Conservation (phyloP, 352 stramenopile genomes). For the Blastocystis sp. region DNA sequence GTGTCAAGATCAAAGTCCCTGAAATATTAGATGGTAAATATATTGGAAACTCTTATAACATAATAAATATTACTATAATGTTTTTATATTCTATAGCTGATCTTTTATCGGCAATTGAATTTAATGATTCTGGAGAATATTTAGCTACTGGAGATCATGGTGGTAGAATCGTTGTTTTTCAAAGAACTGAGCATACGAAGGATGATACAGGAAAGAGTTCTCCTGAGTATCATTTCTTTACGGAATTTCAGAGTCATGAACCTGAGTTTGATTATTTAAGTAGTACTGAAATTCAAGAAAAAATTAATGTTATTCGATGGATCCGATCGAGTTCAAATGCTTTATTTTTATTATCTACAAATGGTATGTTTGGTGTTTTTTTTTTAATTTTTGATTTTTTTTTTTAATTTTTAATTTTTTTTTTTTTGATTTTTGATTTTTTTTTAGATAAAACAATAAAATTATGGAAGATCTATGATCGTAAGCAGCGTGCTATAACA, state of each 20-base stretch:
- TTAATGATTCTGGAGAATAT: conserved; percentile 66
- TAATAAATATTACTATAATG: neutral
- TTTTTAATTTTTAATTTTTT: neutral
- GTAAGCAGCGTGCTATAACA: conserved; percentile 38
- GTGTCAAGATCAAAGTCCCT: conserved; percentile 40
- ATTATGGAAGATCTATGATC: conserved; percentile 67
- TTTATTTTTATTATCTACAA: conserved; percentile 74
- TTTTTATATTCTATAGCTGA: conserved; percentile 52
- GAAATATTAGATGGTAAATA: conserved; percentile 38
- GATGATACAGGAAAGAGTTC: conserved; percentile 46
- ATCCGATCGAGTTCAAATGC: conserved; percentile 61
- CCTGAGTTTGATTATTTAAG: conserved; percentile 92
- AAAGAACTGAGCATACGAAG: conserved; percentile 35
- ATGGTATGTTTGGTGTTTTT: conserved; percentile 47
- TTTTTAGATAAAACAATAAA: conserved; percentile 79
- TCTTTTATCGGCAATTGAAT: conserved; percentile 76
- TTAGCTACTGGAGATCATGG: conserved; percentile 75
- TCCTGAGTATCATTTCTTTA: conserved; percentile 66
- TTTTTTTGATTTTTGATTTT: neutral
- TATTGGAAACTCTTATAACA: neutral
- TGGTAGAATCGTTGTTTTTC: conserved; percentile 68
- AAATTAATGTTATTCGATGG: conserved; percentile 88
- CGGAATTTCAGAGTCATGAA: conserved; percentile 72
- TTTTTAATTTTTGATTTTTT: neutral
- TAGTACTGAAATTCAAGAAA: conserved; percentile 84